Evolutionary conservation across 2,329 filamentous ascomycete genomes (phyloP).

Genomic region (Emergomyces pasteurianus): DNA sequence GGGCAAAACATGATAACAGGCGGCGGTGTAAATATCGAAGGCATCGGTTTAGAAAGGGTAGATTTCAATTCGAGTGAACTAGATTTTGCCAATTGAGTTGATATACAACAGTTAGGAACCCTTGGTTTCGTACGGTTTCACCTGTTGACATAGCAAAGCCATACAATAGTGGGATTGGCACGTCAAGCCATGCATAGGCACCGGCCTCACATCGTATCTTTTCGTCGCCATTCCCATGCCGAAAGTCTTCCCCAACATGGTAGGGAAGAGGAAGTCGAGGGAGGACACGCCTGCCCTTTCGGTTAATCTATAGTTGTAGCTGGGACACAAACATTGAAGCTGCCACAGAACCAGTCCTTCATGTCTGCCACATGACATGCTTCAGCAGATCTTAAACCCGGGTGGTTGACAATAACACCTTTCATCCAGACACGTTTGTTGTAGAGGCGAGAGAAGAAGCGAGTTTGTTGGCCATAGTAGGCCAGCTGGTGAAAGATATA

Average conservation of each 20-base stretch:
- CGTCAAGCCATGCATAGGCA: slow-evolving; percentile 1
- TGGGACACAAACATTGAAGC: slow-evolving; percentile 26
- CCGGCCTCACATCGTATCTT: too few relatives aligned
- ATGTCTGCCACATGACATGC: slow-evolving; percentile 14
- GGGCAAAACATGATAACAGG: background rate
- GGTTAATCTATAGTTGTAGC: background rate
- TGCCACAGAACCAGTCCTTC: slow-evolving; percentile 21
- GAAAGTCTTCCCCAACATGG: slow-evolving; percentile 1
- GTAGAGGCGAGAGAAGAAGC: slow-evolving; percentile 14
- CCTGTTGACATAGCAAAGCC: slow-evolving; percentile 8
- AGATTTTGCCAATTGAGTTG: background rate
- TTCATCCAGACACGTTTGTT: slow-evolving; percentile 14
- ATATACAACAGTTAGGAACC: background rate
- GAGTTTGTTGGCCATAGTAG: slow-evolving; percentile 11
- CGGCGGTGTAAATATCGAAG: background rate
- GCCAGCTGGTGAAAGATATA: slow-evolving; percentile 15
- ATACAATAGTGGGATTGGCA: slow-evolving; percentile 9
- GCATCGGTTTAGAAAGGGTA: background rate
- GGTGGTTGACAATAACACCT: slow-evolving; percentile 18
- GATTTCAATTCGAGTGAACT: slow-evolving; percentile 1
- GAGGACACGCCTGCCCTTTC: background rate
- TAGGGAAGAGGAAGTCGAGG: background rate
- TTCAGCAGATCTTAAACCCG: slow-evolving; percentile 9
- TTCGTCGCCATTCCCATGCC: too few relatives aligned
- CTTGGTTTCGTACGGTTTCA: slow-evolving; percentile 4